Evolutionary conservation across 2,329 filamentous ascomycete species (phyloP), one percentile per base, ranked within the genome.

Genomic region (Colletotrichum melonis): DNA sequence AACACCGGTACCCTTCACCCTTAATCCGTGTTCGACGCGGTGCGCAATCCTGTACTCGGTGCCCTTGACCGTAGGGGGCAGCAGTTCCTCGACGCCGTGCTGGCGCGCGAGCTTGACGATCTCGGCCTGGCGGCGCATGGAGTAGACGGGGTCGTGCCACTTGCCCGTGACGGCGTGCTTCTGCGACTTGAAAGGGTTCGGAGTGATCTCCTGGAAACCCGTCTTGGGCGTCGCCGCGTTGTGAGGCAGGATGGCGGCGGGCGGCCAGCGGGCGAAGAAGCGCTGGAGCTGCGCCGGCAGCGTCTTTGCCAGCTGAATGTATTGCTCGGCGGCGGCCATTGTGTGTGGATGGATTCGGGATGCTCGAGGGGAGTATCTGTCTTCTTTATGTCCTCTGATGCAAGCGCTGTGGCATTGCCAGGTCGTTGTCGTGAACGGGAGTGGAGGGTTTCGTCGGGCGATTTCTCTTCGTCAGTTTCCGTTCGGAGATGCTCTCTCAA

Each of bases 231-330:
- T 79, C 62, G 82, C 79, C 63, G 84, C 80, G 71, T 83, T 82
- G 63, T 82, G 80, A 72, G 88, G 83, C 74, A 90, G 84, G 79
- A 92, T 88, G 77, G 89, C 83, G 65, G 86, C 89, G 60, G 96
- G 95, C 55, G 97, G 97, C 83, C 96, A 98, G 76, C 94, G 93
- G 70, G 93, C 93, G 84, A 99, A 93, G 89, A 99, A 98, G 79
- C 92, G 91, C 80, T 93, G 90, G 58, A 99, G 90, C 54, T 92
- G 92, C 67, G 90, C 87, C 9, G 95, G 97, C 54, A 98, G 91
- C 76, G 89, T 87, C 83, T 92, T 90, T 74, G 93, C 93, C 72
- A 95, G 87, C 78, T 87, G 85, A 76, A 91, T 81, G 76, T 86
- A 85, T 63, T 84, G 77, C 70, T 75, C 68, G 9, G 58, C 32